Percentiles rank a stretch among this genome's conserved stretches.
phyloP scores from a whole-genome alignment of 2,329 filamentous ascomycete genomes.

The Epichloe hybrida region DNA sequence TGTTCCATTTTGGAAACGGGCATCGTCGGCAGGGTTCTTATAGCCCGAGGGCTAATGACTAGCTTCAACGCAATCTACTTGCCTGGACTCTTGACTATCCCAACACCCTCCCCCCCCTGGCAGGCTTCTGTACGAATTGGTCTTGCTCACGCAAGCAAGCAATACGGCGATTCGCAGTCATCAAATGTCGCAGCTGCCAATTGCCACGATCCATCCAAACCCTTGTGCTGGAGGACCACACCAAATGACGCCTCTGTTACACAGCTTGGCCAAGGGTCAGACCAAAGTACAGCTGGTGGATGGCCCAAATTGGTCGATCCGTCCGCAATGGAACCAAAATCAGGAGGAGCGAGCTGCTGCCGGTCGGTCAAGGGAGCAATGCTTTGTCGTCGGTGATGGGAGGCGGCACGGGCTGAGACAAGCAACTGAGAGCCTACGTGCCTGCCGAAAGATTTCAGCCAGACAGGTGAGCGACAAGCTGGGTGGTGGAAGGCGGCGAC shows the following conservation, averaged over 20 bases:
- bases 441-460: background rate
- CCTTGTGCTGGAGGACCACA: conserved; percentile 21
- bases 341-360: background rate
- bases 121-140: background rate
- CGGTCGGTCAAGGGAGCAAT: conserved; percentile 1
- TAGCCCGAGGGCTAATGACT: too few species aligned
- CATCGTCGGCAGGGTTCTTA: too few species aligned
- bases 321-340: background rate
- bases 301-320: conserved; percentile 9
- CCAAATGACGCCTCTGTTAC: conserved; percentile 17
- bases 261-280: conserved; percentile 15
- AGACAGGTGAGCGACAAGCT: background rate
- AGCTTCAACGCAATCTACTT: too few species aligned
- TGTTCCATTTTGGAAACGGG: too few species aligned
- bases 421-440: background rate
- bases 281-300: conserved; percentile 18
- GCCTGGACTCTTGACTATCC: too few species aligned
- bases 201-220: conserved; percentile 10
- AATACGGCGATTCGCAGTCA: conserved; percentile 14
- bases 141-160: conserved; percentile 12
- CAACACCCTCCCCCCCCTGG: too few species aligned
- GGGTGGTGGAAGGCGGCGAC: background rate
- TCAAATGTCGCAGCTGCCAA: conserved; percentile 1
- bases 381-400: background rate
- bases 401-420: conserved; percentile 1